phyloP scores from a whole-genome alignment of 148 eudicot genomes.

The Persicaria tinctoria region DNA sequence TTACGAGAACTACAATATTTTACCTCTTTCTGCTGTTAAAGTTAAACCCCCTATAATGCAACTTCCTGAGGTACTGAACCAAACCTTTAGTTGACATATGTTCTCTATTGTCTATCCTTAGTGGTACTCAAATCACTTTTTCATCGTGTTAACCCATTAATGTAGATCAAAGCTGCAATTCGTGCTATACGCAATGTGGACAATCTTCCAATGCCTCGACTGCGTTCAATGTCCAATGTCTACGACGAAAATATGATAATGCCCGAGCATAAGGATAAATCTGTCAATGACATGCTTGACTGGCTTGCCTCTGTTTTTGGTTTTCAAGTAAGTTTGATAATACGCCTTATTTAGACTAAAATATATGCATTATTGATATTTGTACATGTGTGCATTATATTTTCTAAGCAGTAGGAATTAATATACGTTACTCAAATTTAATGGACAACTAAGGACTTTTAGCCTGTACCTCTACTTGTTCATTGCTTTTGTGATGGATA shows the following conservation, averaged over 20 bases:
- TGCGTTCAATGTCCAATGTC: slow-evolving; percentile 16
- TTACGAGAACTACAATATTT: slow-evolving; percentile 78
- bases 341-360: neutral
- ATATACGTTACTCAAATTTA: neutral
- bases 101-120: neutral
- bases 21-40: slow-evolving; percentile 72
- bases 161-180: slow-evolving; percentile 82
- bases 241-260: slow-evolving; percentile 34
- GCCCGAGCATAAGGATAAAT: slow-evolving; percentile 53
- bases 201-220: slow-evolving; percentile 60
- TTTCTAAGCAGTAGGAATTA: neutral
- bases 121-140: neutral
- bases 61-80: slow-evolving; percentile 72
- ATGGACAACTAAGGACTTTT: neutral
- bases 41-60: slow-evolving; percentile 92
- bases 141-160: neutral
- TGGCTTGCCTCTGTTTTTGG: slow-evolving; percentile 87
- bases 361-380: neutral
- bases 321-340: slow-evolving; percentile 58
- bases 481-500: neutral
- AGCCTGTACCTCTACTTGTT: neutral
- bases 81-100: neutral
- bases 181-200: slow-evolving; percentile 56
- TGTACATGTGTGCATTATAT: neutral
- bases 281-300: slow-evolving; percentile 68